Evolutionary conservation across 2,329 filamentous ascomycete genomes (phyloP), one percentile per base, ranked within the genome.

Genomic region (Aspergillus chevalieri): DNA sequence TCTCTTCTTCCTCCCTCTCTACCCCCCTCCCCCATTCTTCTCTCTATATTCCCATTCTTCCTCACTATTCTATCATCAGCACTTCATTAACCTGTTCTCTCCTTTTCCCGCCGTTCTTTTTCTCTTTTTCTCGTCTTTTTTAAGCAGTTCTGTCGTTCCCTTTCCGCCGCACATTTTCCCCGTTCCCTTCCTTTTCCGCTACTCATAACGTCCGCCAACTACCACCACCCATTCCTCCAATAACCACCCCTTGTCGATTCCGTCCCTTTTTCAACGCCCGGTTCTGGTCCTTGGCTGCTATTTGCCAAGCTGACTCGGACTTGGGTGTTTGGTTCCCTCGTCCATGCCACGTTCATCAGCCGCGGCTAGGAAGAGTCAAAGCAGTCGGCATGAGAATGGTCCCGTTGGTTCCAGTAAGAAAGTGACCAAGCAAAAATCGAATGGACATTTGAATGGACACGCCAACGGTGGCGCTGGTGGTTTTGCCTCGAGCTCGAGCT

Each of bases 301-400:
- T 66, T 67, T 72, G 74, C 73, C 74, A 73, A 72, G 70, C 66
- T 65, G 70, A 72, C 69, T 72, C 63, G 70, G 69, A 69, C 65
- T 67, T 68, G 64, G 67, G 62, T 65, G 60, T 66, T 60, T 60
- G 66, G 64, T 65, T 61, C 64, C 62, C 66, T 73, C 62, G 67
- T 71, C 74, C 68, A 76, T 76, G 74, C 72, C 73, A 71, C 73
- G 72, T 66, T 70, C 69, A 69, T 68, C 66, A 57, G 66, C 66
- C 64, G 69, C 73, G 63, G 68, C 71, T 67, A 73, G 73, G 65
- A 75, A 75, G 68, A 85, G 77, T 74, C 79, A 84, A 75, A 85
- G 85, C 73, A 82, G 78, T 65, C 83, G 86, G 71, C 86, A 94
- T 74, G 90, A 95, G 74, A 90, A 88, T 85, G 89, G 89, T 66